These are phyloP conservation scores for Pleodorina starrii DNA, from an alignment of 139 green algal genomes.

Conservation along the genomic window DNA sequence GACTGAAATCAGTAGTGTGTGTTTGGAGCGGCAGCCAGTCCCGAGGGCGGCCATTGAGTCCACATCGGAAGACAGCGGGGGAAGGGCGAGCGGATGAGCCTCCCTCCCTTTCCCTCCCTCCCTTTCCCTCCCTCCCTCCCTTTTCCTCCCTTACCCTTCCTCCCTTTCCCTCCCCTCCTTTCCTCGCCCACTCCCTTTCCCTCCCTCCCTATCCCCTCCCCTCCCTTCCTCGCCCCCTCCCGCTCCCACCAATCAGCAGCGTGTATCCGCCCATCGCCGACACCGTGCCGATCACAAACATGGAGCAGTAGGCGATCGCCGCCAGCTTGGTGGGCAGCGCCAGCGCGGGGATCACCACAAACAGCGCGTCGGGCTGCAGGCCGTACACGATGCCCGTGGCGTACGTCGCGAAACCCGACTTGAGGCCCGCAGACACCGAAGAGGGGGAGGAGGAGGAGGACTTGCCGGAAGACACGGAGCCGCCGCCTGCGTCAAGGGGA, in stretches of 20 bases:
- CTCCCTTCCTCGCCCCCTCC: not conserved
- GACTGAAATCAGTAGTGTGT: no score
- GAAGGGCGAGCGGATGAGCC: no score
- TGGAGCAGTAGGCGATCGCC: slow-evolving; percentile 89
- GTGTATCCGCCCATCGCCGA: slow-evolving; percentile 97
- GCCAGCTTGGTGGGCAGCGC: slow-evolving; percentile 93
- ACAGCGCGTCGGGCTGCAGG: slow-evolving; percentile 96
- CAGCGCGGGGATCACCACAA: slow-evolving; percentile 96
- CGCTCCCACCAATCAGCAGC: slow-evolving; percentile 81
- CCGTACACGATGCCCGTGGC: slow-evolving; percentile 97
- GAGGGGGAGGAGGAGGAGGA: not conserved
- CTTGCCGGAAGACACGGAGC: slow-evolving; percentile 14
- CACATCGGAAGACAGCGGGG: no score
- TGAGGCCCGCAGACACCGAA: not conserved
- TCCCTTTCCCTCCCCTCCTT: no score
- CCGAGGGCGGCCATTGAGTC: no score
- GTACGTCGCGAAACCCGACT: slow-evolving; percentile 80
- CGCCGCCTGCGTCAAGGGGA: slow-evolving; percentile 34
- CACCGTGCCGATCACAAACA: slow-evolving; percentile 97
- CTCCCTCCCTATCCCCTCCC: no score
- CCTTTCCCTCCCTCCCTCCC: no score
- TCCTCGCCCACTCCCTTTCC: no score
- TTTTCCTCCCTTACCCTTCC: no score
- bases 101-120: no score
- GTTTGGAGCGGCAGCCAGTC: no score